Conservation (phyloP, 129 eudicot species). For the Helichrysum umbraculigerum region DNA sequence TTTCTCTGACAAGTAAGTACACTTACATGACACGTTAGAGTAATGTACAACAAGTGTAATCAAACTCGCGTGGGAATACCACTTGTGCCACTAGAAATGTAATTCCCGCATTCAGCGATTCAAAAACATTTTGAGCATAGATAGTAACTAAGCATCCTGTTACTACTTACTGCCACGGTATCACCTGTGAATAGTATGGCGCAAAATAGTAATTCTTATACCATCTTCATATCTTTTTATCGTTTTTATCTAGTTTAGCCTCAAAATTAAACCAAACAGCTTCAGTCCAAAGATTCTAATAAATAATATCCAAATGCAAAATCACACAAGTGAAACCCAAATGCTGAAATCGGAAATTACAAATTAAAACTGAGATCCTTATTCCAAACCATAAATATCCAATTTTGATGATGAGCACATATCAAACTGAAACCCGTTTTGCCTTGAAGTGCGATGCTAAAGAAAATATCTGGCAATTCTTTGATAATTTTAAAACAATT, state of each 20-base stretch:
- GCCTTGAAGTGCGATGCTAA: background rate
- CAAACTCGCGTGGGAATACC: background rate
- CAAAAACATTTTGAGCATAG: background rate
- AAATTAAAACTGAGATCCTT: background rate
- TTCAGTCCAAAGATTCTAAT: background rate
- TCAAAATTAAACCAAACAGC: background rate
- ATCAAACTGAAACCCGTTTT: background rate
- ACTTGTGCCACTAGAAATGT: background rate
- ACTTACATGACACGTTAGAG: slow-evolving; percentile 2
- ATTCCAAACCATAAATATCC: background rate
- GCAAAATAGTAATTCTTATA: background rate
- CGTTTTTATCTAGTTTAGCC: background rate
- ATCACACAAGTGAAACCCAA: background rate
- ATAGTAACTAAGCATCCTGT: background rate
- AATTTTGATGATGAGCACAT: background rate
- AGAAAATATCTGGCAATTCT: background rate
- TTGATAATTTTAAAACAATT: background rate
- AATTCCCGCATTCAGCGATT: background rate
- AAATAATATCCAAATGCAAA: background rate
- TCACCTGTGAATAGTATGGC: background rate
- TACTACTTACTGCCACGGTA: background rate
- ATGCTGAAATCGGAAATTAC: background rate
- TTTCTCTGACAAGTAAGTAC: slow-evolving; percentile 62
- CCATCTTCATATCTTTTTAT: background rate
- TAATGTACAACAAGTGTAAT: background rate